phyloP scores from a whole-genome alignment of 495 filamentous ascomycete genomes.

The Hypomontagnella monticulosa region DNA sequence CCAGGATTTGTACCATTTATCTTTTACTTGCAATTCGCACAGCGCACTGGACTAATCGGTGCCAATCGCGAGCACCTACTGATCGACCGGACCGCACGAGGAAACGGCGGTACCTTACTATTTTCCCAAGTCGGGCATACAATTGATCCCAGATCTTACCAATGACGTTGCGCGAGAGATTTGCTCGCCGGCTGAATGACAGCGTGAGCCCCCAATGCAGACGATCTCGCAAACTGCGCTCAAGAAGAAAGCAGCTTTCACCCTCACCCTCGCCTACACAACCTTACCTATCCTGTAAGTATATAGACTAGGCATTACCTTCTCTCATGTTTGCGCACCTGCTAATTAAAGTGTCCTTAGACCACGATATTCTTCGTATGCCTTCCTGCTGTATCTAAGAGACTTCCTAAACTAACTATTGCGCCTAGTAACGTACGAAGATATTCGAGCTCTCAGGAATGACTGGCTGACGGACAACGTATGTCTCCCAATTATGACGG shows the following conservation, averaged over 20 bases:
- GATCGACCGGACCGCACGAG: no score
- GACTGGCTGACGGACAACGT: slow-evolving; percentile 99
- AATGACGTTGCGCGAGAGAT: slow-evolving; percentile 45
- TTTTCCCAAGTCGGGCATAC: not conserved
- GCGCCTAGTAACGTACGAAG: slow-evolving; percentile 65
- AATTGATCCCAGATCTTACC: slow-evolving; percentile 17
- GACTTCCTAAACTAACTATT: slow-evolving; percentile 22
- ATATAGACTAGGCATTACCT: not conserved
- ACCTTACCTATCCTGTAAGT: slow-evolving; percentile 58
- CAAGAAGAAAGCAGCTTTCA: slow-evolving; percentile 41
- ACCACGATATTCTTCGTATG: slow-evolving; percentile 59
- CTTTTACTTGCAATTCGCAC: no score
- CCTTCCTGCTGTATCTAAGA: not conserved
- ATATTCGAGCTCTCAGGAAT: slow-evolving; percentile 84
- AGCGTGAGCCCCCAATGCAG: slow-evolving; percentile 37
- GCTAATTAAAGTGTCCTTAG: slow-evolving; percentile 32
- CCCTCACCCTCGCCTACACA: slow-evolving; percentile 48
- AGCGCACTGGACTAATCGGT: no score
- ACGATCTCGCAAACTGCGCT: slow-evolving; percentile 37
- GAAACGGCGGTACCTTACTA: not conserved
- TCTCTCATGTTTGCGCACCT: not conserved
- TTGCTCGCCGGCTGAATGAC: slow-evolving; percentile 42
- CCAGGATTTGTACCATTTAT: no score
- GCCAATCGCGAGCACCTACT: no score
- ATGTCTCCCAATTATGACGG: slow-evolving; percentile 43